Evolutionary conservation across 129 eudicot species (phyloP).

Genomic region (Escallonia herrerae): DNA sequence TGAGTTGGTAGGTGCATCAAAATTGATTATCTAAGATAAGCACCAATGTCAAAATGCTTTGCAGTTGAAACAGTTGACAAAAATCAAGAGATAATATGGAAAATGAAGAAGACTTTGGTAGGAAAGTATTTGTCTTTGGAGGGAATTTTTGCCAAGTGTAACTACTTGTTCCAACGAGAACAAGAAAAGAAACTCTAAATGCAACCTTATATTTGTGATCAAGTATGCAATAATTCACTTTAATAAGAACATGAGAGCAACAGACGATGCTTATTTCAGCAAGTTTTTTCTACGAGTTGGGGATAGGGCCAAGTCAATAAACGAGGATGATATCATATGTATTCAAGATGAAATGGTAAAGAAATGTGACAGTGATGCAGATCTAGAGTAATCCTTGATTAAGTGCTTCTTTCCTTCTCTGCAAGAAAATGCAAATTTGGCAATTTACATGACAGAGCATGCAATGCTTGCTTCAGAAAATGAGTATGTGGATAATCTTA

Average conservation of each 20-base stretch:
- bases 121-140: slow-evolving; percentile 5
- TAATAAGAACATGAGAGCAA: slow-evolving; percentile 5
- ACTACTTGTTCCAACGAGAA: slow-evolving; percentile 2
- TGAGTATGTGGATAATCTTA: slow-evolving; percentile 5
- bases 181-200: slow-evolving; percentile 3
- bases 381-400: neutral
- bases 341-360: slow-evolving; percentile 7
- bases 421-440: neutral
- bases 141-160: slow-evolving; percentile 24
- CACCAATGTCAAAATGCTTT: slow-evolving; percentile 17
- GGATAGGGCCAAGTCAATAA: slow-evolving; percentile 1
- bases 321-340: neutral
- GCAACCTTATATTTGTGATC: slow-evolving; percentile 17
- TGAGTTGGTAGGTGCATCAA: neutral
- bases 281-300: slow-evolving; percentile 11
- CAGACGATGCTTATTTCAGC: neutral
- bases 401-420: neutral
- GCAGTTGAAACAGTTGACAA: slow-evolving; percentile 10
- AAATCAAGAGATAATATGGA: neutral
- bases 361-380: neutral
- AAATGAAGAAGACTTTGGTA: slow-evolving; percentile 2
- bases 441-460: neutral
- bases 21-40: slow-evolving; percentile 19
- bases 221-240: neutral
- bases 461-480: slow-evolving; percentile 6